Base-by-base conservation (phyloP, 345 rosid species). In the Cardamine resedifolia region DNA sequence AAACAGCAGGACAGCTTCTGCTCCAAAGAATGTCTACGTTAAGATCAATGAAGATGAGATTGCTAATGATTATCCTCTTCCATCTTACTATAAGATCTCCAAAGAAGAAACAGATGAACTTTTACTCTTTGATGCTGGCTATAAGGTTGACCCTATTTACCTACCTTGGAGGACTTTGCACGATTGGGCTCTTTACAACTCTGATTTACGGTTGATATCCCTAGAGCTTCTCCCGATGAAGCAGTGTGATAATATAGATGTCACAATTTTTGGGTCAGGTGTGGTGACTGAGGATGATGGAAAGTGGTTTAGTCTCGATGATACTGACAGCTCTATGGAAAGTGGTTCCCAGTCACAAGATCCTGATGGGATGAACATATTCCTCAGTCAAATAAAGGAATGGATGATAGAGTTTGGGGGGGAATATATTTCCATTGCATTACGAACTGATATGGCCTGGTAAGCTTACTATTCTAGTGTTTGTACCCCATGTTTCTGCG, bases 401-500 rank as follows among this genome's bases (percentile, higher is more conserved):
- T 90, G 98, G 97, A 82, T 78, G 92, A 87, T 90, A 47, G 98
- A 93, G 70, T 86, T 82, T 66, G 94, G 93, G 31, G 14, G 78
- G 85, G 10, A 79, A 66, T 12, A 4, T 39, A 23, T 89, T 52
- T 85, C 78, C 57, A 75, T 90, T 43, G 86, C 91, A 11, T 39
- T 93, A 44, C 88, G 94, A 21, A 90, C 97, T 9, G 96, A 90
- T 44, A 31, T 86, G 81, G 89, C 94, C 71, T 90, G 97, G 98
- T 93, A 89, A 45, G 63, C 36, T 79, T 38, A 30, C 41, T 63
- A 23, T 49, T 56, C 52, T 65, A 14, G 16, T 39, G 38, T 30
- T 20, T 26, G 31, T 21, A 11, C 57, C 7, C 0, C 7, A 31
- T 16, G 50, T 58, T 30, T 60, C 48, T 68, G 49, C 23, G 6